These are phyloP conservation scores for Colletotrichum theobromicola DNA, from an alignment of 2,329 filamentous ascomycete genomes.

Conservation along the genomic window DNA sequence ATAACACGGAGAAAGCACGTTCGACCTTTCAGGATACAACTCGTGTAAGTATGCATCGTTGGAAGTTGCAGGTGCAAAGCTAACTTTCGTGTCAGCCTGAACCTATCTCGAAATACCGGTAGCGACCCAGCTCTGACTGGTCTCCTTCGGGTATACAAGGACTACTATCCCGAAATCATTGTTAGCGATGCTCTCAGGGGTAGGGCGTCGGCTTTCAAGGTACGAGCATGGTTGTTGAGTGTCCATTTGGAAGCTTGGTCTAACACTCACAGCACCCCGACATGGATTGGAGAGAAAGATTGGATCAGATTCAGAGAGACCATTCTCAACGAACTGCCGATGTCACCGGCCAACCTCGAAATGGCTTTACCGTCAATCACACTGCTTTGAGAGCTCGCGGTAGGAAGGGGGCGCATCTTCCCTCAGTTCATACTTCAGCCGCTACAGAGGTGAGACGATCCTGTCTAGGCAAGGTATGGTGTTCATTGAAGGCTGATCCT, in stretches of 20 bases:
- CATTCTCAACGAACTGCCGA: conserved; percentile 51
- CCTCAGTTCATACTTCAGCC: conserved; percentile 75
- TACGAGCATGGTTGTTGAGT: conserved; percentile 26
- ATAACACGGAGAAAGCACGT: conserved; percentile 85
- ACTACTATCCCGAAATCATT: conserved; percentile 90
- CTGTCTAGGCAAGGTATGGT: neutral
- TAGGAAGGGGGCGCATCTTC: conserved; percentile 59
- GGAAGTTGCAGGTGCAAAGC: neutral
- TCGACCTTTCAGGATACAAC: conserved; percentile 81
- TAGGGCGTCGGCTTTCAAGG: conserved; percentile 67
- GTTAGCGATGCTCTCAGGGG: conserved; percentile 70
- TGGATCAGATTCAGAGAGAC: conserved; percentile 69
- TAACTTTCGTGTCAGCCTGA: conserved; percentile 47
- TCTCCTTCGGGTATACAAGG: conserved; percentile 82
- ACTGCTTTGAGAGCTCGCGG: conserved; percentile 41
- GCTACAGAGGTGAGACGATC: conserved; percentile 64
- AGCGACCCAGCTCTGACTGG: conserved; percentile 78
- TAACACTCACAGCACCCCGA: conserved; percentile 69
- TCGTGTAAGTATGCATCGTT: conserved; percentile 56
- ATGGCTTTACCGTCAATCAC: conserved; percentile 69
- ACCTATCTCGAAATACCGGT: conserved; percentile 63
- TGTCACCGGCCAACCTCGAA: conserved; percentile 41
- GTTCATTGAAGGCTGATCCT: conserved; percentile 10
- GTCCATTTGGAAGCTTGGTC: neutral
- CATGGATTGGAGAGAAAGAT: conserved; percentile 72